phyloP scores from a whole-genome alignment of 768 basidiomycete genomes.

The Mrakia blollopis region DNA sequence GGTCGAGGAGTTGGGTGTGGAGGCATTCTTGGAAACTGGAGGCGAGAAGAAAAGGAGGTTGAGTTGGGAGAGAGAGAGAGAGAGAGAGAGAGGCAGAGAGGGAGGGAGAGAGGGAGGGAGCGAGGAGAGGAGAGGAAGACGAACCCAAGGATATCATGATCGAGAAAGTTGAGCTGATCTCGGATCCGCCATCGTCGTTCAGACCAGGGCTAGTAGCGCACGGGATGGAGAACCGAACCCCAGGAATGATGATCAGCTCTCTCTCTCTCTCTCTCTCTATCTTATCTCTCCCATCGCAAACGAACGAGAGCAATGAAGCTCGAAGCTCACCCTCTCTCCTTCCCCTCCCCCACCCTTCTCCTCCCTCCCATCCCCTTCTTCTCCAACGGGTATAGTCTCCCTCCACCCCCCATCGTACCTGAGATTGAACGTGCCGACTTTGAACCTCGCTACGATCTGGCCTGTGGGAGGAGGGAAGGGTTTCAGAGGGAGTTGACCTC shows the following conservation, averaged over 20 bases:
- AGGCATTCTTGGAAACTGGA: slow-evolving; percentile 47
- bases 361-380: slow-evolving; percentile 16
- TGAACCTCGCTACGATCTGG: neutral
- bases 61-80: neutral
- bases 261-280: too few relatives aligned
- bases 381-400: slow-evolving; percentile 23
- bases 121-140: neutral
- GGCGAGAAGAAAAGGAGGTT: neutral
- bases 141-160: slow-evolving; percentile 25
- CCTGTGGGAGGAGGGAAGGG: neutral
- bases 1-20: slow-evolving; percentile 55
- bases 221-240: neutral
- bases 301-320: neutral
- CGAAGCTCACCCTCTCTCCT: slow-evolving; percentile 20
- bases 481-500: neutral
- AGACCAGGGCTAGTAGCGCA: slow-evolving; percentile 17
- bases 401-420: slow-evolving; percentile 12
- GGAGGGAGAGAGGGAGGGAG: neutral
- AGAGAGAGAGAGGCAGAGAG: neutral
- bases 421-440: slow-evolving; percentile 25
- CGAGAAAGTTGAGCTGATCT: slow-evolving; percentile 19
- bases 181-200: slow-evolving; percentile 28
- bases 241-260: neutral
- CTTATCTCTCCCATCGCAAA: too few relatives aligned
- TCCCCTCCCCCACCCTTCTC: neutral